Evolutionary conservation across 768 basidiomycete species (phyloP).

Genomic region (Melanogaster broomeanus): DNA sequence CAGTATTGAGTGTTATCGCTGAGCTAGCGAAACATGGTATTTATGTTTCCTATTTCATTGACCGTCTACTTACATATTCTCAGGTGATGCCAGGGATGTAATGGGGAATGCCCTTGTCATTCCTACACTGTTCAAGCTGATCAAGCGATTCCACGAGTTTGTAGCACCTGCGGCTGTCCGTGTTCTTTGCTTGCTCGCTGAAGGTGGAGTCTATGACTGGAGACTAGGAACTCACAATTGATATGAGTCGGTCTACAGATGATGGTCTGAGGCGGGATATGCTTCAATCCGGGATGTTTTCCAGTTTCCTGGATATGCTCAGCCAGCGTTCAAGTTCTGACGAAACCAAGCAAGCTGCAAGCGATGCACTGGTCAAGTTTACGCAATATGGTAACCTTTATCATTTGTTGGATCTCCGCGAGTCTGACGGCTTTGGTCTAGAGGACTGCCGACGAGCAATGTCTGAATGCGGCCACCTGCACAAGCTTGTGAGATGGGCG

Average conservation of each 20-base stretch:
- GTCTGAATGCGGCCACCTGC: conserved; percentile 1
- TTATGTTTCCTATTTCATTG: neutral
- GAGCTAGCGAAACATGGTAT: conserved; percentile 17
- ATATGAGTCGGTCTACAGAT: conserved; percentile 10
- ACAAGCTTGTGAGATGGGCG: conserved; percentile 14
- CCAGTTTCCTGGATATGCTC: conserved; percentile 20
- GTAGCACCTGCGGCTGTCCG: conserved; percentile 29
- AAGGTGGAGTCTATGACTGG: conserved; percentile 13
- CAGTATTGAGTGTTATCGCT: conserved; percentile 20
- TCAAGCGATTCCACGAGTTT: conserved; percentile 26
- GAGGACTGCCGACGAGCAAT: conserved; percentile 12
- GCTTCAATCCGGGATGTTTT: conserved; percentile 14
- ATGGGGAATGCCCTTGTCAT: conserved; percentile 9
- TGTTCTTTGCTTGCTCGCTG: conserved; percentile 24
- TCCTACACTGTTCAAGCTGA: conserved; percentile 19
- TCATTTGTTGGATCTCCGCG: neutral
- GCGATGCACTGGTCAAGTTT: conserved; percentile 16
- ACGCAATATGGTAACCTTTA: conserved; percentile 13
- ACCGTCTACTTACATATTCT: neutral
- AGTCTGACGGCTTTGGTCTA: neutral
- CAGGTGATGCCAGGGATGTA: conserved; percentile 5
- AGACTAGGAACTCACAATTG: neutral
- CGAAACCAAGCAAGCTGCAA: conserved; percentile 16
- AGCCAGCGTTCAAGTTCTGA: conserved; percentile 19
- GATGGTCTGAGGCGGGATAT: conserved; percentile 20